These are phyloP conservation scores for Annulohypoxylon maeteangense DNA, from an alignment of 495 filamentous ascomycete genomes.

Conservation along the genomic window DNA sequence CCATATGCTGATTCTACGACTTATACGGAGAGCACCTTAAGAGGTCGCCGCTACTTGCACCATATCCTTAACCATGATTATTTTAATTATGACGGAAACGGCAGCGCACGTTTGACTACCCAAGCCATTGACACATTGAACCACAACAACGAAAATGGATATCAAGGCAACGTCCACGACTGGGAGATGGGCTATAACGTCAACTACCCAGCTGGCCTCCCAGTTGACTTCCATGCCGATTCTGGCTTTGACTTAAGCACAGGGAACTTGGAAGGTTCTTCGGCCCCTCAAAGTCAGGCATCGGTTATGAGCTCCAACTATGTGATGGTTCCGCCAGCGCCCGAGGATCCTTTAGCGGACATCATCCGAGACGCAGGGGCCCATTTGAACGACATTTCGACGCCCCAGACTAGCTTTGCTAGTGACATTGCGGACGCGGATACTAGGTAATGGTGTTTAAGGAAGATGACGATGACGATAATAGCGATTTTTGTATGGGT, in stretches of 20 bases:
- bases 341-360: not conserved
- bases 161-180: constrained; percentile 17
- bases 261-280: not conserved
- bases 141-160: not conserved
- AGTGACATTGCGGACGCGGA: constrained; percentile 33
- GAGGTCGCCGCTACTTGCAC: not conserved
- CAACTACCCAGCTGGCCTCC: too few species aligned
- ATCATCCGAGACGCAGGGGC: constrained; percentile 20
- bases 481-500: not conserved
- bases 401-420: constrained; percentile 8
- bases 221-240: not conserved
- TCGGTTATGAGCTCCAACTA: constrained; percentile 19
- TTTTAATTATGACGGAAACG: not conserved
- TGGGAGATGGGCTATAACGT: constrained; percentile 13
- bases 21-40: constrained; percentile 18
- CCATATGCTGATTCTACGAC: constrained; percentile 14
- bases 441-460: not conserved
- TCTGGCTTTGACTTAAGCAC: constrained; percentile 19
- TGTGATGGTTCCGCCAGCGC: constrained; percentile 4
- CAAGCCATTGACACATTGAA: constrained; percentile 33
- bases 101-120: constrained; percentile 15
- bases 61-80: constrained; percentile 27
- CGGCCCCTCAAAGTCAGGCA: constrained; percentile 1
- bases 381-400: constrained; percentile 14
- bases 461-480: not conserved